Evolutionary conservation across 2,329 filamentous ascomycete species (phyloP).

Genomic region (Nannizziopsis barbatae): DNA sequence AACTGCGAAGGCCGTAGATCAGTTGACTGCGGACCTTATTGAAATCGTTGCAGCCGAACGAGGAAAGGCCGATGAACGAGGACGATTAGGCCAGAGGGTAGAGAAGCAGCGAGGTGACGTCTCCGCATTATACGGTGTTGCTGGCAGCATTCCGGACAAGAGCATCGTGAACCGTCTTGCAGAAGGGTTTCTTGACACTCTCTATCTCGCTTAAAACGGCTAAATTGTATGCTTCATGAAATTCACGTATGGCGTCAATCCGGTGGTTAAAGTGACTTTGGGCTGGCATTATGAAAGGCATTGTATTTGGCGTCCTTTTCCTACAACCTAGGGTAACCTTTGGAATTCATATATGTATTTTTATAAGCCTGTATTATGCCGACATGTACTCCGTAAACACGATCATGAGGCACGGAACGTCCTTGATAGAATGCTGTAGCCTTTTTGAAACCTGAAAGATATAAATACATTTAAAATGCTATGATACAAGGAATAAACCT

Average conservation of each 20-base stretch:
- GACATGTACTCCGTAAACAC: too few species aligned
- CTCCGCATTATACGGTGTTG: conserved; percentile 86
- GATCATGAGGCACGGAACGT: too few species aligned
- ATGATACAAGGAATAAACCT: background rate
- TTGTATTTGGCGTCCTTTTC: background rate
- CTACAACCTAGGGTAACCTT: background rate
- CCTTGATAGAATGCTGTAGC: too few species aligned
- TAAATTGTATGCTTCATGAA: conserved; percentile 7
- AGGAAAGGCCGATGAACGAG: conserved; percentile 65
- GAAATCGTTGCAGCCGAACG: conserved; percentile 54
- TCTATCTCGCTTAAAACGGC: conserved; percentile 46
- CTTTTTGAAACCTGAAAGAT: too few species aligned
- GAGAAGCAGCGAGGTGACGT: conserved; percentile 53
- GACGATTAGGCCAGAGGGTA: conserved; percentile 47
- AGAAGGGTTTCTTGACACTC: conserved; percentile 77
- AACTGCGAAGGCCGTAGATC: conserved; percentile 68
- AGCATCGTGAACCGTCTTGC: conserved; percentile 84
- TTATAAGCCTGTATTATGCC: background rate
- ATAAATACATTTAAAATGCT: background rate
- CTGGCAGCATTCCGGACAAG: conserved; percentile 90
- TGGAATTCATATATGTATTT: background rate
- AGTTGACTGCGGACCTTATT: conserved; percentile 59
- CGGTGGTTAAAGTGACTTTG: background rate
- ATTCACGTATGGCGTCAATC: conserved; percentile 1
- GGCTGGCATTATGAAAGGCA: conserved; percentile 2